Evolutionary conservation across 2,329 filamentous ascomycete species (phyloP).

Genomic region (Hortaea sp.): DNA sequence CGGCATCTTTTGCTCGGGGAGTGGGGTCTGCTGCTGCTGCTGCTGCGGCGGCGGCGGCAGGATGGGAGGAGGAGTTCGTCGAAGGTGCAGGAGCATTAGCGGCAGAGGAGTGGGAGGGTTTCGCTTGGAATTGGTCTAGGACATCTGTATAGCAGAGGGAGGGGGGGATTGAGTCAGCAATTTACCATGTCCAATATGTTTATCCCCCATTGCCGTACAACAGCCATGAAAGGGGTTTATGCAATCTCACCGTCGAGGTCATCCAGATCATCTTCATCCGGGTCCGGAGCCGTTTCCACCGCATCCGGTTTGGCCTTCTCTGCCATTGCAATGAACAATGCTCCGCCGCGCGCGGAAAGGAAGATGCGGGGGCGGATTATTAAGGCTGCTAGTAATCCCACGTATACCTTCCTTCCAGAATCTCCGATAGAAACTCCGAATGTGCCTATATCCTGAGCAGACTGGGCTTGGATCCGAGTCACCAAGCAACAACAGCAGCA

Average conservation of each 20-base stretch:
- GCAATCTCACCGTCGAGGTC: slow-evolving; percentile 66
- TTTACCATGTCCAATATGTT: neutral
- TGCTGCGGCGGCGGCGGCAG: slow-evolving; percentile 20
- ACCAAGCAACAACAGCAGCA: neutral
- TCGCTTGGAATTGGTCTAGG: slow-evolving; percentile 73
- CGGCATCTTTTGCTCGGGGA: neutral
- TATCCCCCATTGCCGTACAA: too few relatives aligned
- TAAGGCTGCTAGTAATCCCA: too few relatives aligned
- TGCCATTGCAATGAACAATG: neutral
- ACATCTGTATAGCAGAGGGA: slow-evolving; percentile 51
- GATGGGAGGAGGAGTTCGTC: slow-evolving; percentile 20
- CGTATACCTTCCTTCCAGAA: too few relatives aligned
- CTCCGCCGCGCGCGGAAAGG: too few relatives aligned
- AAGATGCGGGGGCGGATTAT: too few relatives aligned
- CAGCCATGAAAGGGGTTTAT: too few relatives aligned
- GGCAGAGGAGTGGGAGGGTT: slow-evolving; percentile 27
- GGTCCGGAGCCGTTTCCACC: slow-evolving; percentile 51
- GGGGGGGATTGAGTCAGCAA: neutral
- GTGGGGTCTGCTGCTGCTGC: slow-evolving; percentile 17
- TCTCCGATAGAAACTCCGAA: too few relatives aligned
- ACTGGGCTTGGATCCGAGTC: too few relatives aligned
- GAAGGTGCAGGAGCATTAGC: slow-evolving; percentile 23
- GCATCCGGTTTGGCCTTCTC: neutral
- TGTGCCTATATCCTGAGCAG: too few relatives aligned
- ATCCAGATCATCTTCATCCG: slow-evolving; percentile 84